Conservation (phyloP, 257 asterid species). For the Striga asiatica region DNA sequence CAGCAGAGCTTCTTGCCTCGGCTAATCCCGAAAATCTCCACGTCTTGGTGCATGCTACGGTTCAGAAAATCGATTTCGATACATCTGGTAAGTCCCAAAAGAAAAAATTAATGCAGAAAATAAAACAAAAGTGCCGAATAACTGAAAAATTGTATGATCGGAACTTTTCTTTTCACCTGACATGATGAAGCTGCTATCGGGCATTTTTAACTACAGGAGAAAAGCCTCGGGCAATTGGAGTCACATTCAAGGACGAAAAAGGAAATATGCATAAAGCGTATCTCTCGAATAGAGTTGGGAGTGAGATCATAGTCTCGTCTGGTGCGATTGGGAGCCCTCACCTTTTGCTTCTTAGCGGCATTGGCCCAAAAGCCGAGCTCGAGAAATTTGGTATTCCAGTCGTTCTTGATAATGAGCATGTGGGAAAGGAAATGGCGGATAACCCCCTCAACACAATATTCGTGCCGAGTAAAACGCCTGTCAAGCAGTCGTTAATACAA, state of each 20-base stretch:
- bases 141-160: no score
- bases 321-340: constrained; percentile 99
- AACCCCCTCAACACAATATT: constrained; percentile 84
- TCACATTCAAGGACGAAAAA: constrained; percentile 67
- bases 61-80: constrained; percentile 62
- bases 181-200: neutral
- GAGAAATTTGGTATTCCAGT: constrained; percentile 49
- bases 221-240: constrained; percentile 68
- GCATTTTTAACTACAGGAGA: constrained; percentile 27
- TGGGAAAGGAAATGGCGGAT: constrained; percentile 75
- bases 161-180: neutral
- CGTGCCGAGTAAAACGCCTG: constrained; percentile 50
- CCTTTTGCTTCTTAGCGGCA: constrained; percentile 76
- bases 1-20: constrained; percentile 81
- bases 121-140: no score
- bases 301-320: constrained; percentile 64
- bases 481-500: constrained; percentile 65
- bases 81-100: constrained; percentile 31
- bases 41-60: constrained; percentile 72
- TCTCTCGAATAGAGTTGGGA: constrained; percentile 49
- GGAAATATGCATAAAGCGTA: constrained; percentile 59
- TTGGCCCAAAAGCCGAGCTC: constrained; percentile 71
- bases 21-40: constrained; percentile 54
- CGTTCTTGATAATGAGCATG: constrained; percentile 55
- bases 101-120: no score